Conservation (phyloP, 768 basidiomycete genomes). For the Psilocybe azurescens region DNA sequence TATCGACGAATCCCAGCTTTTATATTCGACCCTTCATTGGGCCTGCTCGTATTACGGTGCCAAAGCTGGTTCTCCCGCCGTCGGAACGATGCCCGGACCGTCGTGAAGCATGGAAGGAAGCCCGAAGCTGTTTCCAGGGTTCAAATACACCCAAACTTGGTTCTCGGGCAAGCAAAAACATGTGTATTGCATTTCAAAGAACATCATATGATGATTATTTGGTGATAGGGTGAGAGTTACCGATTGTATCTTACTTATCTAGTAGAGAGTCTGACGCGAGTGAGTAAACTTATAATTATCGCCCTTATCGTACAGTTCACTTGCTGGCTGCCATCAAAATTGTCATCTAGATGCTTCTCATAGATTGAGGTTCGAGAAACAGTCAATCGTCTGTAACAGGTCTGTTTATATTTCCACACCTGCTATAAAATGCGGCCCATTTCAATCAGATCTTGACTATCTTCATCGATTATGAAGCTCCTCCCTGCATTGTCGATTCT, state of each 20-base stretch:
- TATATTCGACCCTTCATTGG: too few species aligned
- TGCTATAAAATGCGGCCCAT: neutral
- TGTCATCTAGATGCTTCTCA: neutral
- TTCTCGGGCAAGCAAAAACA: neutral
- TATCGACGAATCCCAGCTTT: too few species aligned
- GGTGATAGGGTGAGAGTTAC: conserved; percentile 1
- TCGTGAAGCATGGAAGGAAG: neutral
- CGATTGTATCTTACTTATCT: neutral
- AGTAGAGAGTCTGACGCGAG: neutral
- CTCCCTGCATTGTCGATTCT: neutral
- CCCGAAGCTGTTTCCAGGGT: neutral
- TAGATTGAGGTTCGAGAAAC: neutral
- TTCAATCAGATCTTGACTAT: neutral
- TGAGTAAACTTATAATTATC: neutral
- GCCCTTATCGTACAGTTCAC: neutral
- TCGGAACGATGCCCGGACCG: neutral
- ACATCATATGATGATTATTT: conserved; percentile 1
- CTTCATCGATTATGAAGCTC: conserved; percentile 5
- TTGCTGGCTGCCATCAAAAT: neutral
- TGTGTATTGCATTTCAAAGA: neutral
- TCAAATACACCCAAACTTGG: neutral
- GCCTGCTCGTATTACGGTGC: neutral
- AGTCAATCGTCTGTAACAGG: too few species aligned
- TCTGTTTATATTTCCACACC: neutral
- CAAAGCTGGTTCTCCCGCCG: neutral